Percentiles rank a stretch among this genome's conserved stretches.
Conservation (phyloP, 306 rosid species). For the Corylus heterophylla region DNA sequence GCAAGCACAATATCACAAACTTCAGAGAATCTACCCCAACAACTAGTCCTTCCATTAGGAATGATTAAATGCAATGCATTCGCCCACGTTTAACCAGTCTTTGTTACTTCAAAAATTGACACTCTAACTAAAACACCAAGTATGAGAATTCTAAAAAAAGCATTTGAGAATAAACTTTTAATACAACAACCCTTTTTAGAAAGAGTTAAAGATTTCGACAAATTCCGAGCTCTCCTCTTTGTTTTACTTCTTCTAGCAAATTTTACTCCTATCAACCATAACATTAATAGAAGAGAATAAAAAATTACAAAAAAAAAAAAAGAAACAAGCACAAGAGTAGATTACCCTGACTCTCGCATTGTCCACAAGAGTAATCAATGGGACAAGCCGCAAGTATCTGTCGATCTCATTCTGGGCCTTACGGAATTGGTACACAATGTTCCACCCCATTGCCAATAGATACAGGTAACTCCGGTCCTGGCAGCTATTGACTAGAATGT, state of each 20-base stretch:
- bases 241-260: not conserved
- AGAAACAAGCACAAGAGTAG: slow-evolving; percentile 8
- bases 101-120: not conserved
- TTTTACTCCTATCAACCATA: not conserved
- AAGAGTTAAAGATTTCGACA: not conserved
- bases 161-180: not conserved
- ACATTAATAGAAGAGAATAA: not conserved
- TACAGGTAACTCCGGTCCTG: slow-evolving; percentile 90
- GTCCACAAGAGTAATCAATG: slow-evolving; percentile 92
- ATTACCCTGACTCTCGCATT: slow-evolving; percentile 96
- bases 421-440: slow-evolving; percentile 92
- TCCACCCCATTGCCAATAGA: slow-evolving; percentile 98
- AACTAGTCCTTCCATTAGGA: not conserved
- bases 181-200: not conserved
- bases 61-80: not conserved
- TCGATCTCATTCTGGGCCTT: slow-evolving; percentile 97
- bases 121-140: not conserved
- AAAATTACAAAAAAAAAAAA: not conserved
- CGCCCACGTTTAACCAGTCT: not conserved
- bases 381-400: slow-evolving; percentile 81
- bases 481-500: slow-evolving; percentile 81
- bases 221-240: not conserved
- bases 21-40: not conserved
- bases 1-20: not conserved
- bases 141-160: slow-evolving; percentile 11